Percentiles rank a stretch among this genome's conserved stretches.
These are phyloP conservation scores for Arxiozyma slooffiae DNA, from an alignment of 1,139 yeast genomes.

Conservation along the genomic window DNA sequence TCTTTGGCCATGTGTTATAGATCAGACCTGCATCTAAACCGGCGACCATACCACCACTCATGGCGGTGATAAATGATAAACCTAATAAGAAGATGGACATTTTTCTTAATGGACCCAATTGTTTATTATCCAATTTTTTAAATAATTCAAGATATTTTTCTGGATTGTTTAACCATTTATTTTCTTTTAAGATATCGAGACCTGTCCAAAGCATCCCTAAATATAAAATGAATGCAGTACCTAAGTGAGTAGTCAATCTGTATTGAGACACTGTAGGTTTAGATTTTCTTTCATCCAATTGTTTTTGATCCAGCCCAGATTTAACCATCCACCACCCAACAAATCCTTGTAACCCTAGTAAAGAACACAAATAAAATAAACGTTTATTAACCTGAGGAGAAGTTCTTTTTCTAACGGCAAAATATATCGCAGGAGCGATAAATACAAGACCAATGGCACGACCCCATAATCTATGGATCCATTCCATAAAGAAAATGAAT, in stretches of 20 bases:
- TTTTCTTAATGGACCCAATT: conserved; percentile 47
- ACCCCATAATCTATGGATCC: conserved; percentile 93
- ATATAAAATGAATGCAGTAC: conserved; percentile 84
- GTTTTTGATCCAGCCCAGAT: conserved; percentile 81
- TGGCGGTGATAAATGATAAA: conserved; percentile 75
- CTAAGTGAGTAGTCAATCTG: conserved; percentile 85
- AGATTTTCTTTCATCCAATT: conserved; percentile 68
- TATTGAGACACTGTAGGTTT: conserved; percentile 96
- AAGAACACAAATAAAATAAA: conserved; percentile 58
- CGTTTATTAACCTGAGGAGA: conserved; percentile 59
- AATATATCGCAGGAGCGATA: conserved; percentile 76
- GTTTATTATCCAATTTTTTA: conserved; percentile 48
- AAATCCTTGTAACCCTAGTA: conserved; percentile 87
- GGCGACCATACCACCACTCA: conserved; percentile 97
- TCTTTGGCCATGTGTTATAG: conserved; percentile 91
- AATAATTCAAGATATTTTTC: conserved; percentile 41
- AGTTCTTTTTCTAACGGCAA: conserved; percentile 58
- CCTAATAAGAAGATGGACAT: conserved; percentile 48
- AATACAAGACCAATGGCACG: conserved; percentile 79
- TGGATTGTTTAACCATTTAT: conserved; percentile 57
- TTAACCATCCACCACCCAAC: conserved; percentile 99
- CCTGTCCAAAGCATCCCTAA: conserved; percentile 89
- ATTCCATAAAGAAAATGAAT: conserved; percentile 93
- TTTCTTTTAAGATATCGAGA: conserved; percentile 68
- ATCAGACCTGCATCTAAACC: conserved; percentile 96